Evolutionary conservation across 352 stramenopile genomes (phyloP).

Genomic region (Aphanomyces astaci): DNA sequence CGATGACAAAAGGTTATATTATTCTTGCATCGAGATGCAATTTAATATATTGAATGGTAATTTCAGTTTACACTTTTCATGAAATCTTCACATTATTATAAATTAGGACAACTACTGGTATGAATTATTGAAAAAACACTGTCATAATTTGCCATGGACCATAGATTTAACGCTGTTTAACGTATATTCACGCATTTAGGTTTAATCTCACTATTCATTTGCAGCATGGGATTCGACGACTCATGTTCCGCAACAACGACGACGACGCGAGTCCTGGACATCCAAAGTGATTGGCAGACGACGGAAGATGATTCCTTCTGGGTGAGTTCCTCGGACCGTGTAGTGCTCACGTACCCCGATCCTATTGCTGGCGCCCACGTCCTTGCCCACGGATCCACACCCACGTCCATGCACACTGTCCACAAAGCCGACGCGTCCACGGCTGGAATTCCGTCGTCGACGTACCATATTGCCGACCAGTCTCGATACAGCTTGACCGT

Average conservation of each 20-base stretch:
- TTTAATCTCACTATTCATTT: background rate
- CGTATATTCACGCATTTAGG: too few species aligned
- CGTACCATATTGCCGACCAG: slow-evolving; percentile 26
- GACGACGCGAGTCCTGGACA: slow-evolving; percentile 31
- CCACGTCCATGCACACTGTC: slow-evolving; percentile 27
- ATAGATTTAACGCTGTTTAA: background rate
- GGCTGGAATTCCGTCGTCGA: slow-evolving; percentile 9
- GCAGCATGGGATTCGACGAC: background rate
- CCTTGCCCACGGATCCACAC: slow-evolving; percentile 54
- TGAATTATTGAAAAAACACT: too few species aligned
- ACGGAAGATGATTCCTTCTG: slow-evolving; percentile 9
- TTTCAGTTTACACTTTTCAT: too few species aligned
- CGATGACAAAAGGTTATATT: too few species aligned
- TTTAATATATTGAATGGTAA: too few species aligned
- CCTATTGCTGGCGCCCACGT: background rate
- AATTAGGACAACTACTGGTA: too few species aligned
- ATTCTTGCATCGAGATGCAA: too few species aligned
- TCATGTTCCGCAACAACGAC: background rate
- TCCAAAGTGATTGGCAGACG: slow-evolving; percentile 55
- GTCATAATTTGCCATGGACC: too few species aligned
- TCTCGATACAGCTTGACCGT: slow-evolving; percentile 41
- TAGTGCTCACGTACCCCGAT: background rate
- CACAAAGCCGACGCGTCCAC: slow-evolving; percentile 9
- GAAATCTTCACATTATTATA: too few species aligned
- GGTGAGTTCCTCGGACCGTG: background rate